Evolutionary conservation across 2,329 filamentous ascomycete genomes (phyloP).

Genomic region (Scedosporium dehoogii): DNA sequence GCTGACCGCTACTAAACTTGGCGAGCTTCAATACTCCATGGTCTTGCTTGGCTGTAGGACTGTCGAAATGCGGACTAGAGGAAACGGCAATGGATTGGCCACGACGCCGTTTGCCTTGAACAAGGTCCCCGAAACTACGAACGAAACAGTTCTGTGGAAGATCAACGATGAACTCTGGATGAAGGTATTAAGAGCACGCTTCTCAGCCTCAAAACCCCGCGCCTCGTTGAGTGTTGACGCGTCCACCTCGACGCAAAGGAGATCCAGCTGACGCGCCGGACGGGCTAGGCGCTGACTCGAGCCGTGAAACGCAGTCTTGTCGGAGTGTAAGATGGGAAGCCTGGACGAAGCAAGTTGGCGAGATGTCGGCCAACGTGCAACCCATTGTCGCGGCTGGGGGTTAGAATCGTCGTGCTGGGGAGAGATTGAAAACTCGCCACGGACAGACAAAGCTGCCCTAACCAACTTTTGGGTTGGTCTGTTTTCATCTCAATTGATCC

Average conservation of each 20-base stretch:
- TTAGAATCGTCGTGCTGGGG: constrained; percentile 75
- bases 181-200: neutral
- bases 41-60: no score
- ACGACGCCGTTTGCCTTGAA: no score
- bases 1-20: no score
- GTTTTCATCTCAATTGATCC: neutral
- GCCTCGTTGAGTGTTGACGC: constrained; percentile 36
- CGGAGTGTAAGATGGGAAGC: constrained; percentile 58
- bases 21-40: no score
- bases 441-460: neutral
- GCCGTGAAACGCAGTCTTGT: constrained; percentile 66
- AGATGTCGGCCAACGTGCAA: constrained; percentile 77
- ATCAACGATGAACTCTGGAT: neutral
- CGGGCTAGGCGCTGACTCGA: constrained; percentile 78
- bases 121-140: no score
- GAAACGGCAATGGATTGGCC: no score
- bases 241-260: constrained; percentile 17
- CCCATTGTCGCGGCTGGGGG: constrained; percentile 72
- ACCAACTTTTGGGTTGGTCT: neutral
- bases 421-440: constrained; percentile 32
- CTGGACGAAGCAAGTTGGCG: constrained; percentile 75
- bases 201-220: no score
- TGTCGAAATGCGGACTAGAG: no score
- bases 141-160: neutral
- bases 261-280: constrained; percentile 59